phyloP scores from a whole-genome alignment of 352 stramenopile species.

The Blastocystis sp. region DNA sequence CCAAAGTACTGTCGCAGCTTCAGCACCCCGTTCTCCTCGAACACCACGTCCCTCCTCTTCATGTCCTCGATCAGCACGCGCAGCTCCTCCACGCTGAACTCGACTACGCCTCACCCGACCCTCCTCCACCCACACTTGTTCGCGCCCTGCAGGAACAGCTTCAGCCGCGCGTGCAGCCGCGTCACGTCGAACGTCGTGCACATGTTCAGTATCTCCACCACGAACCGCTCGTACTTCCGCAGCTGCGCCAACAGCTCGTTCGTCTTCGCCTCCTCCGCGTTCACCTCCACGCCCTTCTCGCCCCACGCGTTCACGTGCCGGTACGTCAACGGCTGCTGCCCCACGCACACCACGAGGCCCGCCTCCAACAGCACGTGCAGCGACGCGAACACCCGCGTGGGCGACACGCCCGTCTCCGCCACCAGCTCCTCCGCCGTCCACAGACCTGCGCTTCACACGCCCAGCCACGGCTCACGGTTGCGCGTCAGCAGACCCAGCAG shows the following conservation, averaged over 20 bases:
- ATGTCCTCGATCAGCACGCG: conserved; percentile 7
- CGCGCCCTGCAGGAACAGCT: conserved; percentile 27
- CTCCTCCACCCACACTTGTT: not conserved
- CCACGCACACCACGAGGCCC: not conserved
- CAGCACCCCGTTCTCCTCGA: conserved; percentile 10
- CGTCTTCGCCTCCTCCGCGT: not conserved
- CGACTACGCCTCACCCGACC: not conserved
- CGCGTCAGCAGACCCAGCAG: not conserved
- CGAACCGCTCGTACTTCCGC: conserved; percentile 13
- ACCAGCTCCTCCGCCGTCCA: not conserved
- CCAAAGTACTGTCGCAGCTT: conserved; percentile 47
- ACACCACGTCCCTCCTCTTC: conserved; percentile 6
- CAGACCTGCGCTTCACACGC: not conserved
- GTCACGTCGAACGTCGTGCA: not conserved
- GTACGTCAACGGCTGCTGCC: not conserved
- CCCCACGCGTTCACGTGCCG: not conserved
- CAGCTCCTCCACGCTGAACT: conserved; percentile 2
- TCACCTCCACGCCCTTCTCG: conserved; percentile 2
- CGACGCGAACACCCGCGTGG: not conserved
- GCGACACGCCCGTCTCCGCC: not conserved
- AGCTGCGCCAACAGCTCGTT: not conserved
- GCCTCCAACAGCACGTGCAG: not conserved
- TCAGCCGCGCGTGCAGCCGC: not conserved
- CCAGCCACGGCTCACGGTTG: not conserved
- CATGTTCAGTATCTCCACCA: conserved; percentile 17